Evolutionary conservation across 805 yeast genomes (phyloP).

Genomic region (Lachancea kluyveri): DNA sequence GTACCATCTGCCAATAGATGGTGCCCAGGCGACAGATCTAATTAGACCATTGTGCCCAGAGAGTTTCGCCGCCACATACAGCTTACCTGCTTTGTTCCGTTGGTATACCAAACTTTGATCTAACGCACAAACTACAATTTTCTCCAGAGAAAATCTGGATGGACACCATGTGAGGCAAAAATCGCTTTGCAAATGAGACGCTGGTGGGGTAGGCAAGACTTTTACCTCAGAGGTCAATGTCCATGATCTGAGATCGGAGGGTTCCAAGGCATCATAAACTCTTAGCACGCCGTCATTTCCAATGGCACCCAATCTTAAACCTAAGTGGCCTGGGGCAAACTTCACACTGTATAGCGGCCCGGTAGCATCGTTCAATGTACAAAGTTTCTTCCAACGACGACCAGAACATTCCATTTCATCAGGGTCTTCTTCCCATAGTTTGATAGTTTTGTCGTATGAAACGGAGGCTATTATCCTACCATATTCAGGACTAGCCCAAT

Average conservation of each 20-base stretch:
- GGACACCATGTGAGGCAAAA: constrained; percentile 90
- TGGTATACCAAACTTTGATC: constrained; percentile 82
- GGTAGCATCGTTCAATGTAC: constrained; percentile 76
- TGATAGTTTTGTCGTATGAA: constrained; percentile 83
- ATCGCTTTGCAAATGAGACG: constrained; percentile 75
- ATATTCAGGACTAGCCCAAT: constrained; percentile 94
- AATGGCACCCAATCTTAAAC: constrained; percentile 75
- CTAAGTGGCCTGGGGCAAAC: constrained; percentile 81
- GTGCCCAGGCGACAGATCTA: constrained; percentile 92
- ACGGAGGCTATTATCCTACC: constrained; percentile 84
- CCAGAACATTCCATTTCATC: constrained; percentile 76
- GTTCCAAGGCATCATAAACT: constrained; percentile 83
- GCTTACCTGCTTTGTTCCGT: constrained; percentile 44
- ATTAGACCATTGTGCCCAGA: constrained; percentile 85
- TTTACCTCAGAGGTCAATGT: constrained; percentile 64
- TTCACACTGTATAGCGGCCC: constrained; percentile 89
- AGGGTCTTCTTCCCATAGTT: constrained; percentile 85
- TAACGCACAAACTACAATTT: constrained; percentile 73
- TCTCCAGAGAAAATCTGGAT: constrained; percentile 74
- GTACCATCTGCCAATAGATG: constrained; percentile 85
- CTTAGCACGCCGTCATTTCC: constrained; percentile 86
- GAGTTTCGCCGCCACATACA: constrained; percentile 52
- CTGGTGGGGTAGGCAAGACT: constrained; percentile 64
- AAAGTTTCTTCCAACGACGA: constrained; percentile 70
- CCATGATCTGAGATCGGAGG: constrained; percentile 84